Evolutionary conservation across 768 basidiomycete species (phyloP).

Genomic region (Clitopilus passeckerianus): DNA sequence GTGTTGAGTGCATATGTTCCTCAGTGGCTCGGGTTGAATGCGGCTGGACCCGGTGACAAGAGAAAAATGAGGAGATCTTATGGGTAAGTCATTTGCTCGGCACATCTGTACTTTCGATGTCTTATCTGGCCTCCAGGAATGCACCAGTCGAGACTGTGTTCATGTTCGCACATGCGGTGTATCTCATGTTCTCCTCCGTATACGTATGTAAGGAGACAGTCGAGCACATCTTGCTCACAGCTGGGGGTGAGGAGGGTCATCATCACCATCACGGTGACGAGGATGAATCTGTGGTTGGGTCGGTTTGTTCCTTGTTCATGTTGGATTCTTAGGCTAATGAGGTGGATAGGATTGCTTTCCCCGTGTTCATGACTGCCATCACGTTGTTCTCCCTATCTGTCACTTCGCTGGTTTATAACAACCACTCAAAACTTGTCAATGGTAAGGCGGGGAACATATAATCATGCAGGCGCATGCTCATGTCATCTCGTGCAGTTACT

Average conservation of each 20-base stretch:
- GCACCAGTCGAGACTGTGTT: constrained; percentile 65
- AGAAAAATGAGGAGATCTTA: constrained; percentile 59
- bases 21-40: constrained; percentile 28
- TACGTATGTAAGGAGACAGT: constrained; percentile 98
- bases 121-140: constrained; percentile 34
- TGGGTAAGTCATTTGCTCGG: constrained; percentile 19
- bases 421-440: constrained; percentile 60
- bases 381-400: constrained; percentile 29
- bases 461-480: background rate
- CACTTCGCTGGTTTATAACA: constrained; percentile 47
- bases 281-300: constrained; percentile 39
- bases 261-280: constrained; percentile 67
- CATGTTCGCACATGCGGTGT: constrained; percentile 88
- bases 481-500: constrained; percentile 36
- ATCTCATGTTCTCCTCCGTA: constrained; percentile 89
- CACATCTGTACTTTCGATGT: background rate
- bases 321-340: constrained; percentile 23
- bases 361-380: constrained; percentile 51
- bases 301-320: constrained; percentile 10
- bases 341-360: constrained; percentile 64
- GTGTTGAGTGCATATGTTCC: constrained; percentile 43
- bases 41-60: constrained; percentile 19
- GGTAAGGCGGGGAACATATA: constrained; percentile 37
- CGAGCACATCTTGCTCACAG: constrained; percentile 82
- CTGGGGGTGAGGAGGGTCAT: constrained; percentile 40